Evolutionary conservation across 2,329 filamentous ascomycete species (phyloP).

Genomic region (Trichothecium roseum): DNA sequence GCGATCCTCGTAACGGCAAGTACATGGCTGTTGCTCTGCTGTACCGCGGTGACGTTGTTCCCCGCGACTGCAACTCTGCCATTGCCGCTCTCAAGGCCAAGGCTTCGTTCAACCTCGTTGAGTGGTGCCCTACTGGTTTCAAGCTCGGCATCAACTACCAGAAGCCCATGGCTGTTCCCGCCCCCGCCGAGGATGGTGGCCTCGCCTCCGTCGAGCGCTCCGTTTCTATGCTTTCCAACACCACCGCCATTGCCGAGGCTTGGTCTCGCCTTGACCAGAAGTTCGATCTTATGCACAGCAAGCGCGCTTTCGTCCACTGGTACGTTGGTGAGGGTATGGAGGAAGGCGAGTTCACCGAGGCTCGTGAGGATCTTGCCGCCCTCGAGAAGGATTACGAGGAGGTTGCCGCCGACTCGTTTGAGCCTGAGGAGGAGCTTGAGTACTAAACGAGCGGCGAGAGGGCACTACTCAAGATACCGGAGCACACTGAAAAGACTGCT

Average conservation of each 20-base stretch:
- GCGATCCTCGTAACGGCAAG: slow-evolving; percentile 63
- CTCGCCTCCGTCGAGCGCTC: slow-evolving; percentile 52
- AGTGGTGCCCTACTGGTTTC: slow-evolving; percentile 69
- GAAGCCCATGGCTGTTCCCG: slow-evolving; percentile 50
- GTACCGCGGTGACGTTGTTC: slow-evolving; percentile 62
- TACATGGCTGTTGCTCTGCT: slow-evolving; percentile 67
- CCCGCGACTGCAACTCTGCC: slow-evolving; percentile 58
- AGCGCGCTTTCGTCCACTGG: slow-evolving; percentile 69
- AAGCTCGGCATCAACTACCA: slow-evolving; percentile 70
- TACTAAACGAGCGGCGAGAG: slow-evolving; percentile 48
- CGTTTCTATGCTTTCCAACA: slow-evolving; percentile 66
- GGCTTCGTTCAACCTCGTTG: slow-evolving; percentile 61
- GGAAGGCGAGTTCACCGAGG: slow-evolving; percentile 82
- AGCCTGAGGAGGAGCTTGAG: slow-evolving; percentile 57
- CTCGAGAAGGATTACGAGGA: slow-evolving; percentile 83
- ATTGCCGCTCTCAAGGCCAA: slow-evolving; percentile 61
- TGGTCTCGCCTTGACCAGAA: slow-evolving; percentile 66
- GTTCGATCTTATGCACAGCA: slow-evolving; percentile 71
- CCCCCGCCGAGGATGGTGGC: slow-evolving; percentile 42
- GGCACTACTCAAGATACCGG: no score
- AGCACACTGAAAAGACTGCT: no score
- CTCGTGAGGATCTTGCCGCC: slow-evolving; percentile 75
- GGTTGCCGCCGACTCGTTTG: slow-evolving; percentile 63
- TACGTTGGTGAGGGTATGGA: slow-evolving; percentile 88
- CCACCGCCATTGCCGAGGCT: slow-evolving; percentile 62